Percentiles rank a stretch among this genome's conserved stretches.
Evolutionary conservation across 2,329 filamentous ascomycete genomes (phyloP).

Genomic region (Aureobasidium musti): DNA sequence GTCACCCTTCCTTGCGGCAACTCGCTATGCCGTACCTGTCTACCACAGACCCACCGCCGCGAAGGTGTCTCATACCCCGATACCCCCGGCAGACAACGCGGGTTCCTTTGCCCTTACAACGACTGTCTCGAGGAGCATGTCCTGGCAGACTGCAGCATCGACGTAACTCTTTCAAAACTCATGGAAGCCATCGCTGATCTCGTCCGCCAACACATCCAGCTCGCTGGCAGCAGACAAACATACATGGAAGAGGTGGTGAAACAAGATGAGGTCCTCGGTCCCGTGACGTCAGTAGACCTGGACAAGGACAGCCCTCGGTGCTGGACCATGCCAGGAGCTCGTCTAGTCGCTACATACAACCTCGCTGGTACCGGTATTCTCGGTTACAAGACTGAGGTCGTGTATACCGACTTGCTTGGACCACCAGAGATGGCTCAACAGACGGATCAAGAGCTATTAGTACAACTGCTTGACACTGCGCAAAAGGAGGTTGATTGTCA

Average conservation of each 20-base stretch:
- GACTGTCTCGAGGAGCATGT: constrained; percentile 72
- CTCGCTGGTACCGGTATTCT: constrained; percentile 65
- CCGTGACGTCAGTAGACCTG: constrained; percentile 30
- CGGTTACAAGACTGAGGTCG: constrained; percentile 57
- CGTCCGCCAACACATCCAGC: constrained; percentile 48
- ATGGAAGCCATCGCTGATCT: constrained; percentile 61
- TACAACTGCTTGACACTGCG: constrained; percentile 61
- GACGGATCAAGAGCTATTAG: constrained; percentile 56
- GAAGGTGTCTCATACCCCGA: constrained; percentile 76
- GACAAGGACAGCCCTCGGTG: constrained; percentile 44
- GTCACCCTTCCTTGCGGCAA: constrained; percentile 80
- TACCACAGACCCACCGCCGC: constrained; percentile 67
- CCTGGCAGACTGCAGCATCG: constrained; percentile 70
- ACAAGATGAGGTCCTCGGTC: constrained; percentile 41
- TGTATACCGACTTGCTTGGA: constrained; percentile 49
- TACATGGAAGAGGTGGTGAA: constrained; percentile 47
- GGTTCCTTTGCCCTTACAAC: constrained; percentile 71
- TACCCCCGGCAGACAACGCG: constrained; percentile 64
- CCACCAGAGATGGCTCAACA: constrained; percentile 37
- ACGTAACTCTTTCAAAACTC: constrained; percentile 76
- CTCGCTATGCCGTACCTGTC: constrained; percentile 72
- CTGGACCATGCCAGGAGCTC: constrained; percentile 56
- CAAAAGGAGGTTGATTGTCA: constrained; percentile 81
- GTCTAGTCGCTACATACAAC: constrained; percentile 65
- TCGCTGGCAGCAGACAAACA: constrained; percentile 31